A percentile compares a stretch with the other conserved stretches of the same genome.
phyloP scores from a whole-genome alignment of 768 basidiomycete genomes.

The Boletus speciosus region DNA sequence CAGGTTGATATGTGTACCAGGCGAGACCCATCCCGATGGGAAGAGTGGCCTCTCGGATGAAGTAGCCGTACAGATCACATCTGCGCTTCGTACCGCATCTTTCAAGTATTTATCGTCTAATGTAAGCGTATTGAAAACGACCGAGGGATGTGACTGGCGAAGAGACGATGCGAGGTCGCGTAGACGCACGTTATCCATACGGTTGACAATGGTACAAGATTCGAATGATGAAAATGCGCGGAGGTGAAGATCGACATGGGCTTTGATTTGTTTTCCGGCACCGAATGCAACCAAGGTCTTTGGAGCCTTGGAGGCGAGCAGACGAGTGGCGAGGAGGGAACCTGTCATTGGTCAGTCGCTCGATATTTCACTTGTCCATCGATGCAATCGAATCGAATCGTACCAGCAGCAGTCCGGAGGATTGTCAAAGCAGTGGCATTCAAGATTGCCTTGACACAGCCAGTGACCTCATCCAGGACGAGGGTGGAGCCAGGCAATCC shows the following conservation, averaged over 20 bases:
- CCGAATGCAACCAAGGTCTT: constrained; percentile 60
- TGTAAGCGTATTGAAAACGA: constrained; percentile 12
- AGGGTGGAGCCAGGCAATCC: constrained; percentile 79
- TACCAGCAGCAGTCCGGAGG: constrained; percentile 78
- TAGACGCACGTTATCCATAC: constrained; percentile 50
- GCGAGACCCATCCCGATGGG: constrained; percentile 56
- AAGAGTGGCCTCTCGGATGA: constrained; percentile 70
- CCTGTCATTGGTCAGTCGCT: constrained; percentile 37
- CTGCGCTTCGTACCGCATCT: constrained; percentile 14
- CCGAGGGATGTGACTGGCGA: constrained; percentile 24
- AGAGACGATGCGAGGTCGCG: constrained; percentile 34
- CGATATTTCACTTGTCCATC: not conserved
- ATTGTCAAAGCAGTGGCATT: constrained; percentile 80
- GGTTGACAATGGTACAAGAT: constrained; percentile 60
- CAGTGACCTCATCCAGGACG: constrained; percentile 68
- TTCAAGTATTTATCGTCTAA: constrained; percentile 8
- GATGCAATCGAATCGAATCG: constrained; percentile 1
- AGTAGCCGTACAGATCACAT: constrained; percentile 72
- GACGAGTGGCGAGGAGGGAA: constrained; percentile 60
- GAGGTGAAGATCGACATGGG: constrained; percentile 62
- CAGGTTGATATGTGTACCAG: constrained; percentile 67
- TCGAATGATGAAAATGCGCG: constrained; percentile 52
- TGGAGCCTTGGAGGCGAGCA: constrained; percentile 46
- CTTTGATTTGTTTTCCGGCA: constrained; percentile 65
- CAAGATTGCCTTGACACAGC: constrained; percentile 67